These are phyloP conservation scores for Pseudogymnoascus sp. DNA, from an alignment of 2,329 filamentous ascomycete species.

Conservation along the genomic window DNA sequence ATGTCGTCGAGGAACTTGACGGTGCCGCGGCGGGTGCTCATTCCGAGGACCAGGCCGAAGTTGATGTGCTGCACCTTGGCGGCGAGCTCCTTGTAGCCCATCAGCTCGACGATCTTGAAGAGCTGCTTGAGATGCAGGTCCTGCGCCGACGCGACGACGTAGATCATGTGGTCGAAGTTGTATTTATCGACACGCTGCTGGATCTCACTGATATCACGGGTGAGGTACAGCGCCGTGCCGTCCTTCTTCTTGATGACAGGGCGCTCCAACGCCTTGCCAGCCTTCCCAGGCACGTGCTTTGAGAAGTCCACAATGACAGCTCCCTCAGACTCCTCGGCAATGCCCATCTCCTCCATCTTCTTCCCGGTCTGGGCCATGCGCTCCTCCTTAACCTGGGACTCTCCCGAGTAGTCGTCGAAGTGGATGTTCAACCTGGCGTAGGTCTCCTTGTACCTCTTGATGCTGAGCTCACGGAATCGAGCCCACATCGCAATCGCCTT, in stretches of 20 bases:
- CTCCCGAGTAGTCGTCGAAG: constrained; percentile 66
- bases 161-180: constrained; percentile 72
- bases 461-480: constrained; percentile 59
- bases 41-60: constrained; percentile 64
- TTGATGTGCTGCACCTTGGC: constrained; percentile 66
- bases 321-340: constrained; percentile 64
- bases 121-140: constrained; percentile 67
- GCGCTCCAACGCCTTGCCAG: constrained; percentile 62
- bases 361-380: constrained; percentile 58
- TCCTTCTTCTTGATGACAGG: constrained; percentile 66
- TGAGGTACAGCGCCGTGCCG: constrained; percentile 70
- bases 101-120: constrained; percentile 68
- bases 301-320: constrained; percentile 66
- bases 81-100: constrained; percentile 61
- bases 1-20: constrained; percentile 70
- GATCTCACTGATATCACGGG: constrained; percentile 69
- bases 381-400: constrained; percentile 62
- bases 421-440: constrained; percentile 64
- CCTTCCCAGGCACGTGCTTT: constrained; percentile 58
- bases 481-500: constrained; percentile 55
- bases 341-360: constrained; percentile 54
- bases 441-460: constrained; percentile 58
- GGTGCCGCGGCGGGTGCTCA: constrained; percentile 65
- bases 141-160: constrained; percentile 66
- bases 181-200: constrained; percentile 57